phyloP scores from a whole-genome alignment of 140 eudicot genomes.

The Stevia rebaudiana region DNA sequence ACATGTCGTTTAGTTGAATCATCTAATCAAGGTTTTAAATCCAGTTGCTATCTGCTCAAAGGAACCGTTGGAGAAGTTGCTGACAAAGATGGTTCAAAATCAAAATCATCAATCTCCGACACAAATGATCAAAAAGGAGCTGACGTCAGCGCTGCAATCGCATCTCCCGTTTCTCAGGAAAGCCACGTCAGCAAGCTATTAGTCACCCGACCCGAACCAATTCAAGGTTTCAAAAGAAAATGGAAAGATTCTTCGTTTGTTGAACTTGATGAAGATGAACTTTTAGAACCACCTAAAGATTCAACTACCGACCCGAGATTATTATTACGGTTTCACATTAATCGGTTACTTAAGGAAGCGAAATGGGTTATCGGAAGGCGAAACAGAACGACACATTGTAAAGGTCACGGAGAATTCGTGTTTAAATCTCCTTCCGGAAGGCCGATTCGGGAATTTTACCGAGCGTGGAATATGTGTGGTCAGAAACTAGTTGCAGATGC shows the following conservation, averaged over 20 bases:
- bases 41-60: constrained; percentile 75
- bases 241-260: constrained; percentile 46
- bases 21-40: constrained; percentile 55
- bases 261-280: constrained; percentile 56
- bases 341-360: constrained; percentile 69
- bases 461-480: constrained; percentile 83
- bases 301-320: constrained; percentile 59
- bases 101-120: constrained; percentile 39
- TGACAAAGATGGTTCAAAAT: constrained; percentile 29
- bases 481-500: constrained; percentile 49
- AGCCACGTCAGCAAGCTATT: constrained; percentile 74
- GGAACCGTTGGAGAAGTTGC: constrained; percentile 27
- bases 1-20: constrained; percentile 77
- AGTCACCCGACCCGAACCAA: constrained; percentile 27
- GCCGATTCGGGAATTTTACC: constrained; percentile 72
- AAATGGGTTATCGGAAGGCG: constrained; percentile 90
- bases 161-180: constrained; percentile 95
- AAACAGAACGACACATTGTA: constrained; percentile 42
- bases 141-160: constrained; percentile 42
- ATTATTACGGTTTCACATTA: constrained; percentile 66
- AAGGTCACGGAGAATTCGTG: constrained; percentile 67
- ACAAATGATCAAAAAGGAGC: constrained; percentile 51
- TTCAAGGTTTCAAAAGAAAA: constrained; percentile 11
- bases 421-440: constrained; percentile 76
- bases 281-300: constrained; percentile 38